Evolutionary conservation across 176 grass and related monocot species (phyloP).

Genomic region (Eremochloa ophiuroides): DNA sequence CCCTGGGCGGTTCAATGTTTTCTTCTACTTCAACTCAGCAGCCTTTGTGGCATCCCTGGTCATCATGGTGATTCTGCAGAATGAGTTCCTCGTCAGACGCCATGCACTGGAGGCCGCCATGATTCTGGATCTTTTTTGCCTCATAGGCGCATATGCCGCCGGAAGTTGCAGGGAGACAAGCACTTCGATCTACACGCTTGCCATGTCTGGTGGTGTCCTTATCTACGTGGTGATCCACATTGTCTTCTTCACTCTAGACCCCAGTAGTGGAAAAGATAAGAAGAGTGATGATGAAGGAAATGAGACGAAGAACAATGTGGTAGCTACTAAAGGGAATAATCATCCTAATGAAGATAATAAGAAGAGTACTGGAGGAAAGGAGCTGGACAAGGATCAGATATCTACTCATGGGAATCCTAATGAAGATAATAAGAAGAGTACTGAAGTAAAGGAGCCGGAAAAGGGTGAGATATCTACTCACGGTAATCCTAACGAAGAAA

Average conservation of each 20-base stretch:
- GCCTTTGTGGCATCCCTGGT: slow-evolving; percentile 33
- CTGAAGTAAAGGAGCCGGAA: too few species aligned
- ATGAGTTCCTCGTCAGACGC: not conserved
- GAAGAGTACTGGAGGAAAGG: too few species aligned
- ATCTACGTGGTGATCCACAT: not conserved
- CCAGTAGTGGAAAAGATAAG: not conserved
- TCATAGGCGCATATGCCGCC: not conserved
- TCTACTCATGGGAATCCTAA: too few species aligned
- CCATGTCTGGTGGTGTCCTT: not conserved
- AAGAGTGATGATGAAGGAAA: too few species aligned
- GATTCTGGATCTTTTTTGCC: not conserved
- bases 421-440: too few species aligned
- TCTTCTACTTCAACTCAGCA: slow-evolving; percentile 23
- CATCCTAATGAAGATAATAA: too few species aligned
- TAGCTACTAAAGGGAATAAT: too few species aligned
- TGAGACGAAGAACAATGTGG: too few species aligned
- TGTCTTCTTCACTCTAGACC: not conserved
- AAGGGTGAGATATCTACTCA: too few species aligned
- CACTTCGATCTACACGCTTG: not conserved
- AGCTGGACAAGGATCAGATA: too few species aligned
- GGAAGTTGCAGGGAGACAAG: not conserved
- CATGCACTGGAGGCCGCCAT: not conserved
- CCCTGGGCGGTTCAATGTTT: not conserved
- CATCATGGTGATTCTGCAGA: slow-evolving; percentile 28
- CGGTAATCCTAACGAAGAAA: too few species aligned